Conservation (phyloP, 1,284 basidiomycete genomes). For the Neonothopanus nambi region DNA sequence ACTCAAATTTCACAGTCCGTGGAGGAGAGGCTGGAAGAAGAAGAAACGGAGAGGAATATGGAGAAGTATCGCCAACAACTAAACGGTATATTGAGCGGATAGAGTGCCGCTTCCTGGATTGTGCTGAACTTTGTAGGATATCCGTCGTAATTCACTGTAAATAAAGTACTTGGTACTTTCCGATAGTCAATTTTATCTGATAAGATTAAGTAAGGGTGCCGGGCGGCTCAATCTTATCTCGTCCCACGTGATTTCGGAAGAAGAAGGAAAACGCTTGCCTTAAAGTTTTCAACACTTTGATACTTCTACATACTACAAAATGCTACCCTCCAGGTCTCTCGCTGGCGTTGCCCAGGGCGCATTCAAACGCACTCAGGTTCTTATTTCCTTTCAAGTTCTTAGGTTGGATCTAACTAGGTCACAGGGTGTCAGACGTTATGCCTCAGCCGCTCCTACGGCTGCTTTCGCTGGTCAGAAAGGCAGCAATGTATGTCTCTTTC, state of each 20-base stretch:
- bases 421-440: conserved; percentile 63
- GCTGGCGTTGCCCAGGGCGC: conserved; percentile 53
- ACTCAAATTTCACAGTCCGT: conserved; percentile 37
- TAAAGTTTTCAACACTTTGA: conserved; percentile 14
- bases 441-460: conserved; percentile 76
- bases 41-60: conserved; percentile 82
- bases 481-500: conserved; percentile 62
- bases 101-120: conserved; percentile 18
- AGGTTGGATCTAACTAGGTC: conserved; percentile 9
- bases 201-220: background rate
- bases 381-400: conserved; percentile 12
- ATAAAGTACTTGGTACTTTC: background rate
- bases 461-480: conserved; percentile 88
- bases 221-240: background rate
- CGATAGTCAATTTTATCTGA: background rate
- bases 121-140: conserved; percentile 1
- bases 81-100: conserved; percentile 80
- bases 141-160: background rate
- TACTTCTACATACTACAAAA: conserved; percentile 30
- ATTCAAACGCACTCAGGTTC: conserved; percentile 45
- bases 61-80: conserved; percentile 86
- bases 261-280: conserved; percentile 6
- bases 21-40: conserved; percentile 69
- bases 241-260: conserved; percentile 8
- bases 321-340: conserved; percentile 62